Conservation (phyloP, 768 basidiomycete species). For the Epithele typhae region DNA sequence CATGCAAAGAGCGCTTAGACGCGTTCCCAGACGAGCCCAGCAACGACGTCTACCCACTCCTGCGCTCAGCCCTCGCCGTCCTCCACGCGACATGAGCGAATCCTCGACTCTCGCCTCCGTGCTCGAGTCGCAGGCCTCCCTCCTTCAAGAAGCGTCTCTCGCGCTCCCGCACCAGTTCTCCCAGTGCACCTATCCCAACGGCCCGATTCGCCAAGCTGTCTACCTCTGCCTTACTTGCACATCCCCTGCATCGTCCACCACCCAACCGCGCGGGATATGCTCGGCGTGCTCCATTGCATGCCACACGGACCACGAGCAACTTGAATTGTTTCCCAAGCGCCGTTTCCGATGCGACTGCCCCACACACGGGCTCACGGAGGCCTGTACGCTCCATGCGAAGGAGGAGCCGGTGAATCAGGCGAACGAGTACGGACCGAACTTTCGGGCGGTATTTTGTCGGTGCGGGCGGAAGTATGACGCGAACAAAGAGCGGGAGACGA, state of each 20-base stretch:
- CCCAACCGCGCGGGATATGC: slow-evolving; percentile 58
- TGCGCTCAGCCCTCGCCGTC: too few species aligned
- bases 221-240: slow-evolving; percentile 77
- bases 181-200: slow-evolving; percentile 36
- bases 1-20: too few species aligned
- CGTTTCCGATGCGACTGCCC: slow-evolving; percentile 84
- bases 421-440: slow-evolving; percentile 76
- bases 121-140: slow-evolving; percentile 27
- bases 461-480: slow-evolving; percentile 72
- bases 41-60: too few species aligned
- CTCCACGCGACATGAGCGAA: slow-evolving; percentile 4
- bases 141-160: slow-evolving; percentile 35
- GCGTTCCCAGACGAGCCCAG: too few species aligned
- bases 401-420: slow-evolving; percentile 49
- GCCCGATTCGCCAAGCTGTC: slow-evolving; percentile 61
- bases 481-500: slow-evolving; percentile 70
- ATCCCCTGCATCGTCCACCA: slow-evolving; percentile 1
- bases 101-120: slow-evolving; percentile 26
- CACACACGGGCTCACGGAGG: slow-evolving; percentile 53
- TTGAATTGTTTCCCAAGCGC: slow-evolving; percentile 85
- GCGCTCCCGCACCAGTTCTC: slow-evolving; percentile 41
- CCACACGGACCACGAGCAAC: slow-evolving; percentile 81
- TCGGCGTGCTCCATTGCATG: slow-evolving; percentile 84
- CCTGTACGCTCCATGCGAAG: slow-evolving; percentile 58
- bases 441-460: slow-evolving; percentile 65